Percentiles rank a stretch among this genome's conserved stretches.
phyloP scores from a whole-genome alignment of 805 yeast species.

The Saccharomycopsis amapae region DNA sequence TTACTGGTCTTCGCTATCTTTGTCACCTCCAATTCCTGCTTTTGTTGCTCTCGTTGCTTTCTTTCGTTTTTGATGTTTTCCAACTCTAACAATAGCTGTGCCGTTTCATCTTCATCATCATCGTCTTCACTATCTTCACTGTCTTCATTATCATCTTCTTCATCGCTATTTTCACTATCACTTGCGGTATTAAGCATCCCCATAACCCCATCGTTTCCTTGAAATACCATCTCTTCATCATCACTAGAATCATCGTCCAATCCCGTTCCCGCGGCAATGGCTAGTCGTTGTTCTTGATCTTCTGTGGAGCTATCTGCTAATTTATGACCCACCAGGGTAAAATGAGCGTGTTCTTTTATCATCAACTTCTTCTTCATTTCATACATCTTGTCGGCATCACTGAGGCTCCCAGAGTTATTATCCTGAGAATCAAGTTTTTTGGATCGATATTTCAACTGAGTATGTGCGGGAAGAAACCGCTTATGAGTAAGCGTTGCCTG shows the following conservation, averaged over 20 bases:
- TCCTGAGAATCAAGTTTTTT: not conserved
- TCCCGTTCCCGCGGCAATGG: too few relatives aligned
- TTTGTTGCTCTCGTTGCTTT: not conserved
- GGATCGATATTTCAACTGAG: slow-evolving; percentile 15
- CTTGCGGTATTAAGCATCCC: not conserved
- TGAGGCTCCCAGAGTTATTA: not conserved
- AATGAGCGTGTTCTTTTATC: slow-evolving; percentile 4
- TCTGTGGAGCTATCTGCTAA: not conserved
- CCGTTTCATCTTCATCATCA: slow-evolving; percentile 10
- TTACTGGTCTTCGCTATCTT: slow-evolving; percentile 10
- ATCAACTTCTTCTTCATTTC: slow-evolving; percentile 7
- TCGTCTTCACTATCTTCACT: not conserved
- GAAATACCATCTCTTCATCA: not conserved
- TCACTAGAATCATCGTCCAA: not conserved
- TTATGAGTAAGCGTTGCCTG: slow-evolving; percentile 18
- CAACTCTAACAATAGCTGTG: slow-evolving; percentile 3
- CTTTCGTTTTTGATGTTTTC: slow-evolving; percentile 11
- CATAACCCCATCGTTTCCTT: too few relatives aligned
- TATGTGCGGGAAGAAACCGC: slow-evolving; percentile 19
- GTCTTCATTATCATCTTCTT: not conserved
- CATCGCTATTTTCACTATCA: not conserved
- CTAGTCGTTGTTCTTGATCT: not conserved
- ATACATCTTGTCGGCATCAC: not conserved
- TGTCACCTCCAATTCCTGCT: slow-evolving; percentile 6
- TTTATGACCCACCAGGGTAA: not conserved